Evolutionary conservation across 2,329 filamentous ascomycete genomes (phyloP).

Genomic region (Claviceps cyperi): DNA sequence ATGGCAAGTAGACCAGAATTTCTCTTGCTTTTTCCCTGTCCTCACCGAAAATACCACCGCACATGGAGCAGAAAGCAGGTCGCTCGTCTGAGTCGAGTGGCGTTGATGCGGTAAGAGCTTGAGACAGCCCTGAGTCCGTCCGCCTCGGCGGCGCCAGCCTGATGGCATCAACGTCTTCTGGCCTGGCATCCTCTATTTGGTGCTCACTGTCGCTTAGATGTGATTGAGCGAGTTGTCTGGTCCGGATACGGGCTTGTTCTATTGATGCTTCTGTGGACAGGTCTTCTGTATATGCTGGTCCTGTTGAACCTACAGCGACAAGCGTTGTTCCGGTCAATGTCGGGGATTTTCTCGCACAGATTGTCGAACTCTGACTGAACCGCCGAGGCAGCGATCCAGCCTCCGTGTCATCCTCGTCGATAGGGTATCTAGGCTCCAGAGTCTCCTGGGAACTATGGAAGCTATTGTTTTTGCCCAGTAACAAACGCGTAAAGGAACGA

Average conservation of each 20-base stretch:
- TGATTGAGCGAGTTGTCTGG: not conserved
- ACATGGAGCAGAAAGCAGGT: slow-evolving; percentile 2
- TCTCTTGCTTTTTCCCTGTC: slow-evolving; percentile 5
- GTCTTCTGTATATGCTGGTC: not conserved
- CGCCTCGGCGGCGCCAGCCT: slow-evolving; percentile 1
- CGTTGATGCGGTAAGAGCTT: not conserved
- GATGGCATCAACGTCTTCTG: not conserved
- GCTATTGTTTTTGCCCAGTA: not conserved
- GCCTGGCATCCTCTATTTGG: too few relatives aligned
- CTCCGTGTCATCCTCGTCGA: not conserved
- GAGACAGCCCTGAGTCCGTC: not conserved
- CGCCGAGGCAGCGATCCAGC: not conserved
- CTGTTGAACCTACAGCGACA: not conserved
- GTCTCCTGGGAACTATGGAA: not conserved
- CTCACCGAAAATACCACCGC: slow-evolving; percentile 2
- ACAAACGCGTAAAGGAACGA: not conserved
- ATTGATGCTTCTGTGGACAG: not conserved
- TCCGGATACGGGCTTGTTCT: not conserved
- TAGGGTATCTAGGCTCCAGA: not conserved
- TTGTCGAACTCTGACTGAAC: not conserved
- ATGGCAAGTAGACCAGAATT: slow-evolving; percentile 11
- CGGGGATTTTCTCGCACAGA: not conserved
- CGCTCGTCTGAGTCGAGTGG: not conserved
- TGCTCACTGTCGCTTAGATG: not conserved
- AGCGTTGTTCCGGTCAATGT: not conserved